Conservation (phyloP, 2,329 filamentous ascomycete species). For the Reticulascus tulasneorum region DNA sequence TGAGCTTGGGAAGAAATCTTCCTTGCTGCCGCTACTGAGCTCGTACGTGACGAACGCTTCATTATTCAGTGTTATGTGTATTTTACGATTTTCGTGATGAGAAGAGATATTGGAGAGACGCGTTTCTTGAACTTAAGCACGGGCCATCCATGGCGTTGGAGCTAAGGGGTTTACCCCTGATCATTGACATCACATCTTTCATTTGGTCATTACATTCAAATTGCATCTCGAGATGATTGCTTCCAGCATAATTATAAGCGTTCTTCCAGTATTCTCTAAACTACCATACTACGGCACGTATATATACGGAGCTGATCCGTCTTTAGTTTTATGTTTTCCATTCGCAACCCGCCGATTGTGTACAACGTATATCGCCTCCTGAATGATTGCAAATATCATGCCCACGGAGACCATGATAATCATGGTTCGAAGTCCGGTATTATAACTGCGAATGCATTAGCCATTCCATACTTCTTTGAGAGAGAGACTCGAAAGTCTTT, state of each 20-base stretch:
- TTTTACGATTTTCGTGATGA: too few species aligned
- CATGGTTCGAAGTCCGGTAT: conserved; percentile 38
- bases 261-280: too few species aligned
- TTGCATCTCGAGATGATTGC: too few species aligned
- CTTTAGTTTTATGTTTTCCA: conserved; percentile 14
- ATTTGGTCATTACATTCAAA: too few species aligned
- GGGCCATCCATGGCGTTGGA: too few species aligned
- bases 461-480: not conserved
- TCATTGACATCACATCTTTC: too few species aligned
- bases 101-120: too few species aligned
- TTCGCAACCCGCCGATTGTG: conserved; percentile 29
- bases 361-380: conserved; percentile 32
- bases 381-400: conserved; percentile 33
- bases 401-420: conserved; percentile 40
- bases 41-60: too few species aligned
- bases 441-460: conserved; percentile 28
- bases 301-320: conserved; percentile 14
- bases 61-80: too few species aligned
- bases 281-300: conserved; percentile 13
- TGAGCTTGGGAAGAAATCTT: conserved; percentile 8
- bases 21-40: conserved; percentile 11
- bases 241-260: too few species aligned
- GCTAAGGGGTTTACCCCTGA: too few species aligned
- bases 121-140: too few species aligned
- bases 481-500: not conserved